Evolutionary conservation across 2,329 filamentous ascomycete species (phyloP), one percentile per base, ranked within the genome.

Genomic region (Fusarium continuum): DNA sequence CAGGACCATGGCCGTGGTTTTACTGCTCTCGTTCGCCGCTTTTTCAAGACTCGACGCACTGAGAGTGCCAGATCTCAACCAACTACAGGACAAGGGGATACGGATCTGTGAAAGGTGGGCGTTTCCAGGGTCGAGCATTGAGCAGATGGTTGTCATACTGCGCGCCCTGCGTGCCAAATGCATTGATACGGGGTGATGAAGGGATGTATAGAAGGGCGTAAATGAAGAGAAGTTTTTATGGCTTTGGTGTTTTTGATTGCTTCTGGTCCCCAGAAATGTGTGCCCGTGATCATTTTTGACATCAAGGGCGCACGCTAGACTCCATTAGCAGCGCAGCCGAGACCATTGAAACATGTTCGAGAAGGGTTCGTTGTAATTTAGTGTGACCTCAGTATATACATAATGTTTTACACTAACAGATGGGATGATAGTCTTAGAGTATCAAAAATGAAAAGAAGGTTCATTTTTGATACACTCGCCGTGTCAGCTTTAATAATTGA

Each of bases 91-190:
- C 8, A 67, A 65, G 9, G 64, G 56, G 1, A 67, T 67, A 26
- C 17, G 36, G 11, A 68, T 68, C n/a, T 52, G 65, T 8, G 61
- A 65, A 19, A 31, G 61, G 29, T 67, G 64, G 64, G 64, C 64
- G 0, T 67, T 67, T 19, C 64, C 61, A 2, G 61, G 57, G 0
- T 67, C 64, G 0, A 67, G 64, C 5, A 67, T 67, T 22, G 64
- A 68, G 6, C 65, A 67, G 14, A 67, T 67, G 64, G 56, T 67
- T 16, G 61, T 59, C 7, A 67, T 68, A 20, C 20, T 68, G 19
- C 64, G 57, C 6, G 57, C 64, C 8, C 23, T 67, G 6, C 32
- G 64, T 19, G 64, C 61, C 4, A 67, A 68, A 35, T 60, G 61
- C 7, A 67, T 67, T 19, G 64, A 65, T 5, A 65, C 62, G 2